Evolutionary conservation across 225 moss, liverwort and hornwort genomes (phyloP).

Genomic region (Pseudoscleropodium purum): DNA sequence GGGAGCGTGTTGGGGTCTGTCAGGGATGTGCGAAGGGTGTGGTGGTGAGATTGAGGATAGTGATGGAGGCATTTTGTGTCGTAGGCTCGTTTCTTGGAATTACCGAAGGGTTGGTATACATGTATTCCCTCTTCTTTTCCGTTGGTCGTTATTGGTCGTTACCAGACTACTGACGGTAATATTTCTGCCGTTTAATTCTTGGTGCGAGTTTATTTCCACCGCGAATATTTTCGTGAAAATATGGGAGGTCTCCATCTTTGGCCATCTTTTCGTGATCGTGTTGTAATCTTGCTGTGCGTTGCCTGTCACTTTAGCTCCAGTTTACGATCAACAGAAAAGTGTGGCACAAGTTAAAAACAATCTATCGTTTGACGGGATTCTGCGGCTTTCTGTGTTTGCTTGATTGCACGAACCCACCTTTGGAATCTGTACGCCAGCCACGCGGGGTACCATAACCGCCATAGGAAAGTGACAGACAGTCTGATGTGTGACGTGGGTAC

Average conservation of each 20-base stretch:
- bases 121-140: background rate
- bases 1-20: background rate
- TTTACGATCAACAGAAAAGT: background rate
- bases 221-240: background rate
- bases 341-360: background rate
- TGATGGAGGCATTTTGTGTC: background rate
- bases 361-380: background rate
- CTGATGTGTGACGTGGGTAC: background rate
- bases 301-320: background rate
- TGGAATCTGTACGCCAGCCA: background rate
- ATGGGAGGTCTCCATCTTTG: background rate
- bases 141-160: background rate
- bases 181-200: background rate
- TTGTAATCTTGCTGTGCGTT: background rate
- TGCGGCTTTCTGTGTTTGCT: background rate
- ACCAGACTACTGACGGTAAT: background rate
- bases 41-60: background rate
- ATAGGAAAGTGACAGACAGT: background rate
- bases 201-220: background rate
- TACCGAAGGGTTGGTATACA: background rate
- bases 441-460: background rate
- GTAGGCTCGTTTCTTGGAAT: background rate
- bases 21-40: background rate
- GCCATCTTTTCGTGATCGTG: background rate
- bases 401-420: background rate